Evolutionary conservation across 129 eudicot genomes (phyloP), one percentile per base, ranked within the genome.

Genomic region (Flaveria linearis): DNA sequence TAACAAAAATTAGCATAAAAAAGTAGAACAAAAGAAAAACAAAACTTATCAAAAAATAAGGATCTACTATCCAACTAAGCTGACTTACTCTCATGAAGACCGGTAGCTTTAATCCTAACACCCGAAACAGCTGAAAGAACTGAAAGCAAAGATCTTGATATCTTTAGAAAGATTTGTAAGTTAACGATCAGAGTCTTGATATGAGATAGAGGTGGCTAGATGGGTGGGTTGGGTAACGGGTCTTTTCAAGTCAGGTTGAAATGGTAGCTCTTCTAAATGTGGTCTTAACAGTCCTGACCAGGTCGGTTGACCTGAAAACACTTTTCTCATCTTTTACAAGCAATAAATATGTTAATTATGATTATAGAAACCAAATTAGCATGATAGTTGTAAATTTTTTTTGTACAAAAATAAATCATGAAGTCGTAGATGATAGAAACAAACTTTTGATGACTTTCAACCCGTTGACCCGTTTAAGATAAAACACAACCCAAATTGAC

Each of bases 81-180:
- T 26, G 71, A 56, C 90, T 83, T 83, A 86, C 87, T 83, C 47
- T 86, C 87, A 53, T 83, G 90, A 77, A 86, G 85, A 55, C 79
- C 52, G 11, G 85, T 68, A 60, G 72, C 85, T 77, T 85, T 85
- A 43, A 82, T 71, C 52, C 39, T 73, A 56, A 87, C 83, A 30
- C 91, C 91, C 1, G 87, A 86, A 71, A 83, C 87, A 2, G 87
- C 87, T 72, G 90, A 86, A 57, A 86, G 87, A 75, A 86, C 90
- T 86, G 90, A 57, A 71, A 86, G 17, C 13, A 74, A 70, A 77
- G 43, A 41, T 52, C 8, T 49, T 49, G 67, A 50, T 20, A 22
- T 23, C 33, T 56, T 46, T 13, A 46, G 73, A 45, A 28, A 43
- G 28, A 70, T 9, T 22, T 30, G 13, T 58, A 17, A 16, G 64